Base-by-base conservation (phyloP, 768 basidiomycete species). In the Cystobasidium ongulense region DNA sequence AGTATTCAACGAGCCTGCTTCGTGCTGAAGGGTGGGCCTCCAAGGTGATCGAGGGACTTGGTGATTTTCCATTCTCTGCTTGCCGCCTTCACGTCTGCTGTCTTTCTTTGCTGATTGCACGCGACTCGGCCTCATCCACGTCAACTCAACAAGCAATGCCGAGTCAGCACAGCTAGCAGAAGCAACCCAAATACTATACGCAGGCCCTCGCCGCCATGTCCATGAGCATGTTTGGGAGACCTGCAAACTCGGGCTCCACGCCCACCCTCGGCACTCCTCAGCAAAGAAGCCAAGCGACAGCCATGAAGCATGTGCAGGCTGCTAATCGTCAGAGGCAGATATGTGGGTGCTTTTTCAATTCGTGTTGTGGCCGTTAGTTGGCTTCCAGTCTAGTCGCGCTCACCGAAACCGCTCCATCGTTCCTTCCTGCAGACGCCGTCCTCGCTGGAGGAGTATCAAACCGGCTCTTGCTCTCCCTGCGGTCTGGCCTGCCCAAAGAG, bases 381-480 rank as follows among this genome's bases (percentile, higher is more conserved):
- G n/a, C n/a, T n/a, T n/a, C n/a, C n/a, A n/a, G n/a, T n/a, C n/a
- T n/a, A n/a, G n/a, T n/a, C n/a, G n/a, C n/a, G n/a, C n/a, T n/a
- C n/a, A n/a, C n/a, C n/a, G n/a, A n/a, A n/a, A n/a, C 35, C 31
- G 21, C 21, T n/a, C 57, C n/a, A 57, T 13, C 13, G 7, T 41
- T 18, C 18, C 8, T 18, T 41, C 38, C 11, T 63, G 13, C 65
- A 67, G 65, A 39, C 50, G 7, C 65, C 50, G 25, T 53, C 1
- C 46, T 67, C 46, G 43, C 65, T 46, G 68, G 68, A 71, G 68
- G 68, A 7, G 54, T 52, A 36, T 8, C 68, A 79, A 97, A 97
- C 80, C 86, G 94, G 50, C 91, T 97, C 87, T 84, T 92, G n/a
- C 86, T 99, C 18, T 88, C 93, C 1, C 82, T 98, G 50, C 86